phyloP scores from a whole-genome alignment of 768 basidiomycete species.

The Psilocybe sp. region DNA sequence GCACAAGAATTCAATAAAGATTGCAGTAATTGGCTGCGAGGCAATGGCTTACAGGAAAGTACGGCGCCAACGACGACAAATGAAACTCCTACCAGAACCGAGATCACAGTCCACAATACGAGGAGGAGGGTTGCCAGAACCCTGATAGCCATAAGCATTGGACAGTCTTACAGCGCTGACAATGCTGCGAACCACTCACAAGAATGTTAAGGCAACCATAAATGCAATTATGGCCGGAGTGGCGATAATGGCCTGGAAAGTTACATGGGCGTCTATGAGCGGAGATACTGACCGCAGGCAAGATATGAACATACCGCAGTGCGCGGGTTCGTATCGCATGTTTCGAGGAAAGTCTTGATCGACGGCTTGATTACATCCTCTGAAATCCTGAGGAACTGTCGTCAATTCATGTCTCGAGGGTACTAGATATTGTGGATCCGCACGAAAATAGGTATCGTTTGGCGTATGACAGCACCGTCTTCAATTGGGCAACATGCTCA shows the following conservation, averaged over 20 bases:
- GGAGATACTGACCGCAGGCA: too few species aligned
- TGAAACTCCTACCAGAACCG: conserved; percentile 8
- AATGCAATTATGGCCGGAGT: conserved; percentile 15
- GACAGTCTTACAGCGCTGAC: too few species aligned
- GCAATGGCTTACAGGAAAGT: conserved; percentile 7
- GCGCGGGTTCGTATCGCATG: conserved; percentile 12
- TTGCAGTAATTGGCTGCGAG: neutral
- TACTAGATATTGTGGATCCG: too few species aligned
- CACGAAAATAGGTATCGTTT: too few species aligned
- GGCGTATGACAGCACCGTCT: too few species aligned
- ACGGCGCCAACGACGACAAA: conserved; percentile 13
- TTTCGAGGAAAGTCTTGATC: conserved; percentile 11
- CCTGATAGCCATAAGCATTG: neutral
- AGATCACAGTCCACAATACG: conserved; percentile 10
- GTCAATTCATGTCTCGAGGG: too few species aligned
- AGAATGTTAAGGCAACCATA: conserved; percentile 8
- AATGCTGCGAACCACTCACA: conserved; percentile 5
- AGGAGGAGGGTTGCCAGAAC: conserved; percentile 10
- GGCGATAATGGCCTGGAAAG: conserved; percentile 8
- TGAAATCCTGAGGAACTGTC: conserved; percentile 4
- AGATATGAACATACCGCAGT: conserved; percentile 14
- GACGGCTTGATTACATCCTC: conserved; percentile 16
- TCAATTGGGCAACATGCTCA: too few species aligned
- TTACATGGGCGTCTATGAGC: neutral
- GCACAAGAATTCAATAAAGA: neutral